These are phyloP conservation scores for Moesziomyces sp. DNA, from an alignment of 1,284 basidiomycete species.

Conservation along the genomic window DNA sequence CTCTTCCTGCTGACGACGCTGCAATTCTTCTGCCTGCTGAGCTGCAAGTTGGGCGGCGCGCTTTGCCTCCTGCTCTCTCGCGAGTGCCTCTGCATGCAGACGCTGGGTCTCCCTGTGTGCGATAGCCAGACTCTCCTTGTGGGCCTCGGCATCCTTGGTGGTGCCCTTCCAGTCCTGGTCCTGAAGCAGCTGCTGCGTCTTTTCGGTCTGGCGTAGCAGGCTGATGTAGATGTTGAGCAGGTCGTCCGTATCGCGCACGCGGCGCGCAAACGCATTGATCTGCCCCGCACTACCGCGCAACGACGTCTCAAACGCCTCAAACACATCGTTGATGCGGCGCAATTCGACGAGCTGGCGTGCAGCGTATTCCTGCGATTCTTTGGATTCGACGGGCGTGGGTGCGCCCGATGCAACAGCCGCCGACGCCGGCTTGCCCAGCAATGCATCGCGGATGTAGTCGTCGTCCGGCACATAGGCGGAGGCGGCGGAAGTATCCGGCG, in stretches of 20 bases:
- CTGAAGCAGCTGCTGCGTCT: slow-evolving; percentile 54
- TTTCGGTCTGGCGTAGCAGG: slow-evolving; percentile 56
- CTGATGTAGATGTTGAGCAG: slow-evolving; percentile 61
- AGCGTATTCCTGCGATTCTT: slow-evolving; percentile 52
- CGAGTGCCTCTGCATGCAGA: slow-evolving; percentile 35
- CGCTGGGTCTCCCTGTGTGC: slow-evolving; percentile 48
- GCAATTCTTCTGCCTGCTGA: slow-evolving; percentile 15
- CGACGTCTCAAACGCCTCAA: slow-evolving; percentile 59
- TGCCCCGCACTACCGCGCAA: slow-evolving; percentile 53
- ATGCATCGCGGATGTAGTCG: slow-evolving; percentile 48
- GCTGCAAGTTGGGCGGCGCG: slow-evolving; percentile 24
- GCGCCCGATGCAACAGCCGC: slow-evolving; percentile 31
- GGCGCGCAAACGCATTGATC: slow-evolving; percentile 59
- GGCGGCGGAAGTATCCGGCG: slow-evolving; percentile 8
- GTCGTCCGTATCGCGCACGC: slow-evolving; percentile 55
- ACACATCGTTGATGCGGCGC: slow-evolving; percentile 59
- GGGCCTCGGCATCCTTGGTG: slow-evolving; percentile 49
- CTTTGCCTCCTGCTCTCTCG: slow-evolving; percentile 30
- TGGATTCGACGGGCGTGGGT: slow-evolving; percentile 26
- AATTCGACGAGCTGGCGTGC: slow-evolving; percentile 57
- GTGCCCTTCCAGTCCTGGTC: slow-evolving; percentile 62
- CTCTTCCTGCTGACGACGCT: slow-evolving; percentile 19
- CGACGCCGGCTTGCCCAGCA: slow-evolving; percentile 34
- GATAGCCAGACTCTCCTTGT: slow-evolving; percentile 37
- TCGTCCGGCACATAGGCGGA: slow-evolving; percentile 28